Evolutionary conservation across 179 eudicot species (phyloP), one percentile per base, ranked within the genome.

Genomic region (Beta macrorhiza): DNA sequence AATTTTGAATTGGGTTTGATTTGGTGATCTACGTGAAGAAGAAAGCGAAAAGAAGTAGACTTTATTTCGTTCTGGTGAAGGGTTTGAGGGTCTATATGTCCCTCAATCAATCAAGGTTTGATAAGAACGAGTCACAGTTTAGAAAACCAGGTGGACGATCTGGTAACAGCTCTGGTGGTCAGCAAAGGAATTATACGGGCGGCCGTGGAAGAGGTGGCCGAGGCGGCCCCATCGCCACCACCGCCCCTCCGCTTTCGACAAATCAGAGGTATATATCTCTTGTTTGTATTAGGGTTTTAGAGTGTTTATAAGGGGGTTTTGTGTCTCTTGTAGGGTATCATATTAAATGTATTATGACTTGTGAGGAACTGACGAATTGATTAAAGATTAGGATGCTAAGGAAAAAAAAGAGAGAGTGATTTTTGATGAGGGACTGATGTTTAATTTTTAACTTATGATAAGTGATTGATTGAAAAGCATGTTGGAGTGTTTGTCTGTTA

Each of bases 161-260:
- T 70, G 90, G 88, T 44, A 79, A 72, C 76, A 19, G 61, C 61
- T 56, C 79, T 81, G 87, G 86, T 57, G 86, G 85, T 83, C 89
- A 85, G 84, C 87, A 80, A 25, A 92, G 90, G 77, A 84, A 85
- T 49, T 87, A 81, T 86, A 22, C 90, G 16, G 93, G 90, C 22
- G 76, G 81, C 52, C 80, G 81, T 59, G 84, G 80, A 22, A 32
- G 84, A 77, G 84, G 84, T 75, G 80, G 84, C 51, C 47, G 64
- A 45, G 80, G 77, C 81, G 91, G 91, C 82, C 88, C 87, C 76
- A 82, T 91, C 29, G 71, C 87, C 22, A 55, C 78, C 67, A 37
- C 77, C 76, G 84, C 85, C 61, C 82, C 86, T 19, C 58, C 78
- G 61, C 29, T 75, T 61, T 81, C 88, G 1, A 13, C 79, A 63